Evolutionary conservation across 345 rosid species (phyloP).

Genomic region (Pugionium dolabratum): DNA sequence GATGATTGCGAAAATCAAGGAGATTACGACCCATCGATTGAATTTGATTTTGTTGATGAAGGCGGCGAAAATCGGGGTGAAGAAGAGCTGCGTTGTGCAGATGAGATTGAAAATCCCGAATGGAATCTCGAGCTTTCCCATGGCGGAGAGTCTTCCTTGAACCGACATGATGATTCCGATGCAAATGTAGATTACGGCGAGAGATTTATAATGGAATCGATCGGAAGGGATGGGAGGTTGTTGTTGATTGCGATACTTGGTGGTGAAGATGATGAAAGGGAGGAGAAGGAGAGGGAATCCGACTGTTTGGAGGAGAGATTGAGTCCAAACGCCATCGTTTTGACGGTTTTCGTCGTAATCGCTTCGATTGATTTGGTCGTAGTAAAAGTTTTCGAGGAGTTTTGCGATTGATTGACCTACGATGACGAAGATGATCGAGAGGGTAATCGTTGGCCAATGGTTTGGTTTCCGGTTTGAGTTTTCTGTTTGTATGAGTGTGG

Average conservation of each 20-base stretch:
- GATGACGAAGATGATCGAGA: slow-evolving; percentile 37
- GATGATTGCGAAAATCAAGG: slow-evolving; percentile 33
- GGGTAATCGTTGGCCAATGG: slow-evolving; percentile 38
- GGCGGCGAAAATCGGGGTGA: slow-evolving; percentile 32
- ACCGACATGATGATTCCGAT: slow-evolving; percentile 31
- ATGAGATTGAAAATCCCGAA: slow-evolving; percentile 37
- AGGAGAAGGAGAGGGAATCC: slow-evolving; percentile 42
- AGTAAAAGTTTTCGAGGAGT: slow-evolving; percentile 40
- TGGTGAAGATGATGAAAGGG: slow-evolving; percentile 36
- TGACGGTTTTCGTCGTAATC: slow-evolving; percentile 26
- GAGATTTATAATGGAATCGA: slow-evolving; percentile 22
- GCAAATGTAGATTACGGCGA: slow-evolving; percentile 33
- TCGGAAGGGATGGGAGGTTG: slow-evolving; percentile 26
- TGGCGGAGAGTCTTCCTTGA: slow-evolving; percentile 37
- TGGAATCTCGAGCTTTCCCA: slow-evolving; percentile 35
- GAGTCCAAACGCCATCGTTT: slow-evolving; percentile 43
- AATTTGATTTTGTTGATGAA: slow-evolving; percentile 34
- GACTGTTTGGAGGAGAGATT: slow-evolving; percentile 38
- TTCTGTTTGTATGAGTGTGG: slow-evolving; percentile 22
- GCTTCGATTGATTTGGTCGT: slow-evolving; percentile 27
- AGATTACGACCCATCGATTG: slow-evolving; percentile 38
- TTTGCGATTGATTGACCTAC: slow-evolving; percentile 33
- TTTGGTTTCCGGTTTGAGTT: slow-evolving; percentile 36
- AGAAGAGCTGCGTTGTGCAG: slow-evolving; percentile 36
- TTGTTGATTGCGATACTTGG: slow-evolving; percentile 18